Evolutionary conservation across 192 early-diverging fungal species (phyloP).

Genomic region (Lunasporangiospora selenospora): DNA sequence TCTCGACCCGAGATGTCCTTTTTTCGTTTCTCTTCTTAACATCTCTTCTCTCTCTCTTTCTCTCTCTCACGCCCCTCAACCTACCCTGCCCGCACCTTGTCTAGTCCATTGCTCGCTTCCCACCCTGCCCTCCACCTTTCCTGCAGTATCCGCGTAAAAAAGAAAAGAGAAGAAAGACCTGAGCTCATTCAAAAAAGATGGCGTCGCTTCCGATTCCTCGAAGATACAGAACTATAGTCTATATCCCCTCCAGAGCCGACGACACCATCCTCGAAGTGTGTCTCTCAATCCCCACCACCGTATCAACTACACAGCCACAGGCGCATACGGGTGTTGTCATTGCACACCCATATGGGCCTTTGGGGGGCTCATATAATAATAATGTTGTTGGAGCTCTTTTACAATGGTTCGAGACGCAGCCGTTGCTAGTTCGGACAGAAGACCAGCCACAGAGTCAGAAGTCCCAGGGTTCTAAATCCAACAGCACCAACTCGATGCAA

Average conservation of each 20-base stretch:
- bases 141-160: background rate
- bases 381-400: conserved; percentile 37
- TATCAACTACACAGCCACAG: conserved; percentile 12
- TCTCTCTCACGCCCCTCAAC: no score
- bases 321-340: conserved; percentile 43
- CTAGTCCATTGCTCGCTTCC: background rate
- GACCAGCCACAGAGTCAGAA: no score
- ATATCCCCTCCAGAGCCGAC: conserved; percentile 31
- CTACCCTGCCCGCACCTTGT: background rate
- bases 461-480: no score
- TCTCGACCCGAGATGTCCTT: no score
- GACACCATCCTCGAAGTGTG: conserved; percentile 29
- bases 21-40: no score
- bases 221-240: conserved; percentile 20
- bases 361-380: conserved; percentile 45
- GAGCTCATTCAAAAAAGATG: no score
- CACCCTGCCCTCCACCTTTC: background rate
- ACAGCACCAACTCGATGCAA: no score
- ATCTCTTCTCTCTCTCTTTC: no score
- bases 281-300: conserved; percentile 25
- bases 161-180: no score
- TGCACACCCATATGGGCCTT: conserved; percentile 52
- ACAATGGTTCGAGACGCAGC: conserved; percentile 45
- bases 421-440: conserved; percentile 7
- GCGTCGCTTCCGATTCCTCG: conserved; percentile 42